Conservation (phyloP, 495 filamentous ascomycete species). For the Penicillium nucicola region DNA sequence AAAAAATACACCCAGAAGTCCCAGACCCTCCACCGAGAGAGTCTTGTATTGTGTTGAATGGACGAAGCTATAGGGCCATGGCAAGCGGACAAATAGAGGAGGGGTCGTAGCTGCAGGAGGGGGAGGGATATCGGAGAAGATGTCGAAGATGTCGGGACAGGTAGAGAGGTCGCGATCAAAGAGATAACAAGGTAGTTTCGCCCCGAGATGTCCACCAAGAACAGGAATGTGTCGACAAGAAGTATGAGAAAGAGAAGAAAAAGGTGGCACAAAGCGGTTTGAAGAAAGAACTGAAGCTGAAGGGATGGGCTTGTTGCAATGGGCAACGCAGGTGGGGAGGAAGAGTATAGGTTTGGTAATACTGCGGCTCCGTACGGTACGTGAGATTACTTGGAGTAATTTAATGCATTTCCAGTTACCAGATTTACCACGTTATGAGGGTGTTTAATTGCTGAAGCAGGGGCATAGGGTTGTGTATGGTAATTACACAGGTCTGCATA, state of each 20-base stretch:
- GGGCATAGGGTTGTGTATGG: background rate
- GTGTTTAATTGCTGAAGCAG: background rate
- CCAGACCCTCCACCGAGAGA: conserved; percentile 18
- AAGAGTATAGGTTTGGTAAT: conserved; percentile 21
- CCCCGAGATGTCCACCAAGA: no score
- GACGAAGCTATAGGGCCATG: conserved; percentile 1
- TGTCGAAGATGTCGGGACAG: conserved; percentile 18
- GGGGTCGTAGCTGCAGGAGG: background rate
- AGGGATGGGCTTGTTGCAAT: conserved; percentile 52
- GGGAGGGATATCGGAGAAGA: conserved; percentile 15
- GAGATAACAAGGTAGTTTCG: conserved; percentile 11
- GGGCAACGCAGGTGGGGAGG: conserved; percentile 50
- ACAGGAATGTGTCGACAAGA: conserved; percentile 1
- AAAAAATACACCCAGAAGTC: conserved; percentile 1
- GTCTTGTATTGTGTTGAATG: background rate
- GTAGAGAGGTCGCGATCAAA: conserved; percentile 17
- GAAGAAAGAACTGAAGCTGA: conserved; percentile 48
- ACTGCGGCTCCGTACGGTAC: background rate
- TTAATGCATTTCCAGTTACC: no score
- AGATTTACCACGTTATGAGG: no score
- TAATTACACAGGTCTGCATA: no score
- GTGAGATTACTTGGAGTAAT: no score
- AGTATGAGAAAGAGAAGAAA: conserved; percentile 12
- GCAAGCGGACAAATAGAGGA: background rate
- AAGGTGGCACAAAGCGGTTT: conserved; percentile 28